Evolutionary conservation across 805 yeast genomes (phyloP).

Genomic region (Monosporozyma servazzii): DNA sequence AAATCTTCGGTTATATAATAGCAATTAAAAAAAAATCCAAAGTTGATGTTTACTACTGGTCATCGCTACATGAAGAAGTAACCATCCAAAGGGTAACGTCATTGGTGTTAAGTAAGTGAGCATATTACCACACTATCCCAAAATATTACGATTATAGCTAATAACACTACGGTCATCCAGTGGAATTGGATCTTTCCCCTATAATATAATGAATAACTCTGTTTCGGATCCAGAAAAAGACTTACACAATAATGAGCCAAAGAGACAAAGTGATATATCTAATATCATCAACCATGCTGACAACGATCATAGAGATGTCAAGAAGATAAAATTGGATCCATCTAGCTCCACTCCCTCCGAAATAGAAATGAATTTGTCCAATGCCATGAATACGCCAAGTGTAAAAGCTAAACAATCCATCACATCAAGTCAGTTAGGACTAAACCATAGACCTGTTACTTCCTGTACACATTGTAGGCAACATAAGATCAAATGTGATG

Average conservation of each 20-base stretch:
- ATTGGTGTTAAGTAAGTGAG: not conserved
- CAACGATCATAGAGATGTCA: not conserved
- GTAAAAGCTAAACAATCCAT: not conserved
- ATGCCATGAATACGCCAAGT: not conserved
- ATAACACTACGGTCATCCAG: not conserved
- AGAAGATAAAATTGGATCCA: not conserved
- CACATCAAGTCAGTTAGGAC: not conserved
- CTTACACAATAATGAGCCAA: not conserved
- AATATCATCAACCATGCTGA: not conserved
- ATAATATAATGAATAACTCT: not conserved
- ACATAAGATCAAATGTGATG: conserved; percentile 89
- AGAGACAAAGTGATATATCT: not conserved
- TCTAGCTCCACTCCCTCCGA: not conserved
- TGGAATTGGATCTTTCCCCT: not conserved
- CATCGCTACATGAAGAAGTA: no score
- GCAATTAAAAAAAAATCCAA: no score
- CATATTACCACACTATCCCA: not conserved
- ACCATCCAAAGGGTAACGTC: no score
- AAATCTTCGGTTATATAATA: no score
- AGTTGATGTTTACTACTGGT: no score
- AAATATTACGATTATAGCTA: not conserved
- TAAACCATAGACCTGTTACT: conserved; percentile 73
- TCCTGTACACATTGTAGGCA: conserved; percentile 93
- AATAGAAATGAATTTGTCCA: not conserved
- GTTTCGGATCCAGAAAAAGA: not conserved